phyloP scores from a whole-genome alignment of 257 asterid genomes.

The Solanum paucissectum region DNA sequence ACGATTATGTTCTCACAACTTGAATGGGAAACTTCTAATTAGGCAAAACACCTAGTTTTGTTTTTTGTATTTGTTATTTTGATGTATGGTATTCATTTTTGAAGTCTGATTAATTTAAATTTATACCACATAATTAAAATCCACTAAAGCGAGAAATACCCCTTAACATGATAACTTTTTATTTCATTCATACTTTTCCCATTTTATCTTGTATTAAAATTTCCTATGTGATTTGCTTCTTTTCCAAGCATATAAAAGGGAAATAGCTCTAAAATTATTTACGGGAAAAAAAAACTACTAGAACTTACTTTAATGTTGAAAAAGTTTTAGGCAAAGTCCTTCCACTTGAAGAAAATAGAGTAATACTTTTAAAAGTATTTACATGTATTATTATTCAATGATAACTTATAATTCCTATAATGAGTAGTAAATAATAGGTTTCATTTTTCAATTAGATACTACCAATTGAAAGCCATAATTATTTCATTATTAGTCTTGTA shows the following conservation, averaged over 20 bases:
- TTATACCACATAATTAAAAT: too few relatives aligned
- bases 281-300: not conserved
- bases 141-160: not conserved
- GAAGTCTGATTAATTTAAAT: too few relatives aligned
- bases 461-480: not conserved
- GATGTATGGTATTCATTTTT: not conserved
- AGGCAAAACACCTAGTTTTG: not conserved
- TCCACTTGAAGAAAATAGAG: not conserved
- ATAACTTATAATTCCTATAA: not conserved
- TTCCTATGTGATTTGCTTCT: not conserved
- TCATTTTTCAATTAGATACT: not conserved
- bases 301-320: not conserved
- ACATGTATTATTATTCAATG: not conserved
- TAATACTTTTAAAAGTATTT: not conserved
- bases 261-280: not conserved
- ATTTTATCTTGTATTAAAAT: not conserved
- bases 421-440: not conserved
- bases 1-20: fast-evolving
- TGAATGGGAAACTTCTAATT: not conserved
- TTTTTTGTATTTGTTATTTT: too few relatives aligned
- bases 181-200: too few relatives aligned
- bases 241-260: not conserved
- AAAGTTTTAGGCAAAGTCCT: not conserved
- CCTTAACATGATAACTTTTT: not conserved
- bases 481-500: not conserved